These are phyloP conservation scores for Diutina rugosa DNA, from an alignment of 1,139 yeast species.

Conservation along the genomic window DNA sequence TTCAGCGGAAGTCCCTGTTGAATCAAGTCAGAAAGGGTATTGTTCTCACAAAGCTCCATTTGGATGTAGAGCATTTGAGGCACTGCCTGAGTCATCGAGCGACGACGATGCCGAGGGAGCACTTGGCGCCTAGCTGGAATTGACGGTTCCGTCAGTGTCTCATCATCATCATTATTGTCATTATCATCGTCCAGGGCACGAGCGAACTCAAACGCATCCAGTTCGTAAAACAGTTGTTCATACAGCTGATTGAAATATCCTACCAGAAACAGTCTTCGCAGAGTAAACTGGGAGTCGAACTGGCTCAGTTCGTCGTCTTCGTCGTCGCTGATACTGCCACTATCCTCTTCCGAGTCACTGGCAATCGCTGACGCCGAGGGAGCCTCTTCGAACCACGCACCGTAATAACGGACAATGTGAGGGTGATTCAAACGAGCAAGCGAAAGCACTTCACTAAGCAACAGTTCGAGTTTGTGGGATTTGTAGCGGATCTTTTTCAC, in stretches of 20 bases:
- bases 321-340: conserved; percentile 10
- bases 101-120: background rate
- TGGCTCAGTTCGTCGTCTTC: conserved; percentile 6
- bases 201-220: conserved; percentile 34
- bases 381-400: conserved; percentile 91
- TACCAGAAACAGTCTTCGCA: conserved; percentile 28
- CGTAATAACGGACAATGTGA: conserved; percentile 89
- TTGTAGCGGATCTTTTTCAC: conserved; percentile 82
- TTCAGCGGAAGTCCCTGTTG: conserved; percentile 65
- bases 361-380: conserved; percentile 10
- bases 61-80: conserved; percentile 54
- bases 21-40: conserved; percentile 74
- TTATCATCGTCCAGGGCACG: conserved; percentile 24
- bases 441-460: conserved; percentile 82
- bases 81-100: conserved; percentile 8
- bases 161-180: conserved; percentile 11
- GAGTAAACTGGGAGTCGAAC: background rate
- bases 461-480: conserved; percentile 64
- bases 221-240: conserved; percentile 26
- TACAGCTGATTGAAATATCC: conserved; percentile 56
- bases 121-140: background rate
- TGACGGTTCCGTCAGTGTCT: background rate
- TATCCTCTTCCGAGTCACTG: conserved; percentile 7
- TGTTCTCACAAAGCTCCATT: conserved; percentile 97
- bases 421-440: conserved; percentile 89